These are phyloP conservation scores for Quillaja saponaria DNA, from an alignment of 306 rosid species.

Conservation along the genomic window DNA sequence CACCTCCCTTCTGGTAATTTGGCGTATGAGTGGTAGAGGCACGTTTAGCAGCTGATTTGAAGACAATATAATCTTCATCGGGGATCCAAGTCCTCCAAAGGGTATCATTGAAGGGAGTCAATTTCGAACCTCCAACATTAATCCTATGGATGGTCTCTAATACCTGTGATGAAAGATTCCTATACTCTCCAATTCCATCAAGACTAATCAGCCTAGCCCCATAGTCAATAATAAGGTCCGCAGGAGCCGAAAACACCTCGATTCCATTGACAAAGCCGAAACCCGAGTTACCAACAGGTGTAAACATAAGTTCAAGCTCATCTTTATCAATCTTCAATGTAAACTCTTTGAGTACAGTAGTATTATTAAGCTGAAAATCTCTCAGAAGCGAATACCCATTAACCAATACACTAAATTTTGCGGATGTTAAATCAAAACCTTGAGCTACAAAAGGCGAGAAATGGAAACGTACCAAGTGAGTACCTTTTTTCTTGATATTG, in stretches of 20 bases:
- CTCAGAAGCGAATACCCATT: constrained; percentile 44
- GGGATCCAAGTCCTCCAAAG: constrained; percentile 96
- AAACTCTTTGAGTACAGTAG: constrained; percentile 55
- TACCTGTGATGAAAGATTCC: constrained; percentile 59
- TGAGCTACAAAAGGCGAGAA: constrained; percentile 71
- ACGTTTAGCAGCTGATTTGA: constrained; percentile 68
- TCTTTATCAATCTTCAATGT: constrained; percentile 48
- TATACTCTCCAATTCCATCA: constrained; percentile 48
- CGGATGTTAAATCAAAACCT: constrained; percentile 51
- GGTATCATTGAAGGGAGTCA: constrained; percentile 91
- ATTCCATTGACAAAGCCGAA: constrained; percentile 76
- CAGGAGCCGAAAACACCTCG: constrained; percentile 81
- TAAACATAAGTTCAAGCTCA: constrained; percentile 54
- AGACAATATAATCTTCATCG: constrained; percentile 67
- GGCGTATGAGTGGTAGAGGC: constrained; percentile 56
- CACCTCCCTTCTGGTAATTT: constrained; percentile 66
- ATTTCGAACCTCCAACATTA: constrained; percentile 73
- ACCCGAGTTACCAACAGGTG: constrained; percentile 46
- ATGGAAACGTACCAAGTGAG: constrained; percentile 81
- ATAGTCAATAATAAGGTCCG: constrained; percentile 61
- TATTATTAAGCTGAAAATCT: constrained; percentile 33
- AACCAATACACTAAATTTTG: constrained; percentile 59
- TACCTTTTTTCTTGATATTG: constrained; percentile 64
- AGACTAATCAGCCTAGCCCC: constrained; percentile 62
- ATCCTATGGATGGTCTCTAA: constrained; percentile 78